Conservation (phyloP, 805 yeast species). For the Zygotorulaspora danielsina region DNA sequence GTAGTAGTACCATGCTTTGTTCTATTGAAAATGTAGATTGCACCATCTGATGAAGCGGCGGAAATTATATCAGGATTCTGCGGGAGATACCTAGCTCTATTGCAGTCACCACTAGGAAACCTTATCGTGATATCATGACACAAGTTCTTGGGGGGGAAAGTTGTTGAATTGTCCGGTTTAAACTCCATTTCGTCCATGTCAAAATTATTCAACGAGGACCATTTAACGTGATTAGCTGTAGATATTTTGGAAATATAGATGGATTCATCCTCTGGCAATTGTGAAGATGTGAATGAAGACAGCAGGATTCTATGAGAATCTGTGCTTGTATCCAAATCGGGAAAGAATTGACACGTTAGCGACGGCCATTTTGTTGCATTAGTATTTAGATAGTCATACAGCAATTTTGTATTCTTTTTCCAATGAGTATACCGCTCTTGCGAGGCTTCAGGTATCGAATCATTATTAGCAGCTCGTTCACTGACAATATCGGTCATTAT, state of each 20-base stretch:
- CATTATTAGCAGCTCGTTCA: not conserved
- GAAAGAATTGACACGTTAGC: slow-evolving; percentile 64
- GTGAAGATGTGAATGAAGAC: slow-evolving; percentile 36
- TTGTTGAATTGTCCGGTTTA: slow-evolving; percentile 31
- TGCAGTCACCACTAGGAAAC: slow-evolving; percentile 53
- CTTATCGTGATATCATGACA: slow-evolving; percentile 26
- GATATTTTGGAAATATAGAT: slow-evolving; percentile 30
- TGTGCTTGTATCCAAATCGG: slow-evolving; percentile 37
- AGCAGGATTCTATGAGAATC: slow-evolving; percentile 31
- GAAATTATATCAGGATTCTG: slow-evolving; percentile 83
- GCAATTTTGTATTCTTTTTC: slow-evolving; percentile 76
- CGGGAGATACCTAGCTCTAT: slow-evolving; percentile 69
- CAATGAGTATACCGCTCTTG: slow-evolving; percentile 43
- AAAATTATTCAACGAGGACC: slow-evolving; percentile 37
- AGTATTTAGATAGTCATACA: slow-evolving; percentile 71
- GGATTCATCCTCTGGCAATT: slow-evolving; percentile 35
- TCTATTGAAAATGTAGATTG: slow-evolving; percentile 66
- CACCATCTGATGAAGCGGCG: slow-evolving; percentile 63
- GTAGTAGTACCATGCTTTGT: slow-evolving; percentile 66
- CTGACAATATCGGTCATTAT: slow-evolving; percentile 2
- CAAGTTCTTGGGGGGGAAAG: slow-evolving; percentile 29
- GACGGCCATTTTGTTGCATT: slow-evolving; percentile 68
- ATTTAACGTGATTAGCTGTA: slow-evolving; percentile 29
- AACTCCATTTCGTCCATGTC: slow-evolving; percentile 39
- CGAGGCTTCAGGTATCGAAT: slow-evolving; percentile 21